Evolutionary conservation across 495 filamentous ascomycete species (phyloP), one percentile per base, ranked within the genome.

Genomic region (Penicillium longicatenatum): DNA sequence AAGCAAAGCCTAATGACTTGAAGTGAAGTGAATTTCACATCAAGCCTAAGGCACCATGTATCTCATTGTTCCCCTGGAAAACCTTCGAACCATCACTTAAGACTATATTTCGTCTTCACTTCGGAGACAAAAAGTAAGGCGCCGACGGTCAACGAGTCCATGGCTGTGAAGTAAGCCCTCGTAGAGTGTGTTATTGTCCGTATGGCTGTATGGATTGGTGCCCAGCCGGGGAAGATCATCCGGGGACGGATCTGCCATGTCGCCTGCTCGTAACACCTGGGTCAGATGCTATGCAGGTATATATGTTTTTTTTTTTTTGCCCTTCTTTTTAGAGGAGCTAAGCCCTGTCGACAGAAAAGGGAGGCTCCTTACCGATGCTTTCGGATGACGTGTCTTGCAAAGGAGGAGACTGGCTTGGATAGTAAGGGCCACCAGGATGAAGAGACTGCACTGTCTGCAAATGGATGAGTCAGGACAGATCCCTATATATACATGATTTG

Each of bases 391-490:
- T 35, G 20, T 61, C 53, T 21, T 55, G 29, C 24, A 54, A 42
- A 16, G 41, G 59, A 17, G 43, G 62, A 19, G 52, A 55, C 58
- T 66, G 67, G 22, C 65, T 69, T 11, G 80, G 79, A 52, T 83
- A 82, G 59, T 76, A 69, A 55, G 58, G 66, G 22, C 80, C 80
- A 39, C 80, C 80, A 16, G 80, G 80, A 60, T 83, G 80, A 54
- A 83, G 69, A 54, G 80, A 72, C 62, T 82, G 79, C 50, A 64
- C 49, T 52, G 71, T 71, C 78, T 79, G 59, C 22, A 59, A 43
- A 47, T 50, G 14, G 37, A 67, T 78, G 69, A 80, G 72, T 68
- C 70, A 55, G 67, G 64, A 74, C 67, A 71, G 68, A 58, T 46
- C 57, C 62, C 60, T 50, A 54, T 45, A 50, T 65, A 61, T 62